Evolutionary conservation across 352 stramenopile species (phyloP).

Genomic region (Phytophthora capsici): DNA sequence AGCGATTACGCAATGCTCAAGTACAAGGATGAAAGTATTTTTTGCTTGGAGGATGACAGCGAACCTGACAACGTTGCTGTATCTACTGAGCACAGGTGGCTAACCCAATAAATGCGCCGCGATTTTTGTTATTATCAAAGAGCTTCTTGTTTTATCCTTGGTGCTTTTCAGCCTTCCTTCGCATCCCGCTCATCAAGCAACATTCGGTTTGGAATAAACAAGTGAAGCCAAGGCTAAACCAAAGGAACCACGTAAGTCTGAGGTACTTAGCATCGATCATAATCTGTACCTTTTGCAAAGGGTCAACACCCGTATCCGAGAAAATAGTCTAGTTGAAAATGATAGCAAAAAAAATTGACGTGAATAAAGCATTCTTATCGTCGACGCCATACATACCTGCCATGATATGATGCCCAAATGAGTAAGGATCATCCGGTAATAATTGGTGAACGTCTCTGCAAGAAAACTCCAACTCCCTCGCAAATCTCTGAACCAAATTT

Average conservation of each 20-base stretch:
- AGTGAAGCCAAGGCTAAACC: constrained; percentile 72
- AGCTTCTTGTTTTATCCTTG: not conserved
- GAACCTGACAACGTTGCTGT: constrained; percentile 12
- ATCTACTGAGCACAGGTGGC: constrained; percentile 21
- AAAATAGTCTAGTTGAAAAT: constrained; percentile 53
- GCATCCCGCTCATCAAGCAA: constrained; percentile 46
- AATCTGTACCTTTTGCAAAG: constrained; percentile 54
- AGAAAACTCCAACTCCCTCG: constrained; percentile 73
- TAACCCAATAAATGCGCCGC: constrained; percentile 22
- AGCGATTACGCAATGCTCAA: constrained; percentile 58
- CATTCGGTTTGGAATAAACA: constrained; percentile 80
- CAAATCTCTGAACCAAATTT: constrained; percentile 77
- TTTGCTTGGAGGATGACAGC: constrained; percentile 59
- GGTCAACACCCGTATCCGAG: constrained; percentile 64
- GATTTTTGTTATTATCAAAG: constrained; percentile 5
- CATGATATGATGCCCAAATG: constrained; percentile 80
- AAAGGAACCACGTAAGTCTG: not conserved
- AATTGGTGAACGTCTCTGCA: constrained; percentile 69
- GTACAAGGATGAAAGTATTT: constrained; percentile 83
- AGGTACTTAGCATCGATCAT: not conserved
- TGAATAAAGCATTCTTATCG: not conserved
- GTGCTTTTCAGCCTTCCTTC: constrained; percentile 8
- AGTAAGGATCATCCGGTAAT: constrained; percentile 85
- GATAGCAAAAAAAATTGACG: not conserved
- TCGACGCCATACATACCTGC: constrained; percentile 46